Percentiles rank a stretch among this genome's conserved stretches.
Conservation (phyloP, 2,329 filamentous ascomycete genomes). For the Beauveria scarabaeidicola region DNA sequence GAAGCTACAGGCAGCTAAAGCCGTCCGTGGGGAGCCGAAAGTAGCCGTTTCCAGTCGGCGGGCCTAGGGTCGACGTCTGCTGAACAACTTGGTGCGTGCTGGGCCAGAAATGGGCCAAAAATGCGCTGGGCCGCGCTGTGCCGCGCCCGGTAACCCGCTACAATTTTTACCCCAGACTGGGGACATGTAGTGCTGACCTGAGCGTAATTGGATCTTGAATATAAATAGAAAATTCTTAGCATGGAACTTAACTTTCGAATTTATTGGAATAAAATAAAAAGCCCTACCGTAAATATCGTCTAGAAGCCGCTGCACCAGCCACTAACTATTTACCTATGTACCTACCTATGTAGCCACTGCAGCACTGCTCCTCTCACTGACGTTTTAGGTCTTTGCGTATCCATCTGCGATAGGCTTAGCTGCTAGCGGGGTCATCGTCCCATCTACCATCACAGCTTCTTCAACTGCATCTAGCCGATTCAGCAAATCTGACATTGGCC, state of each 20-base stretch:
- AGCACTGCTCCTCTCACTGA: neutral
- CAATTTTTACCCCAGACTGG: slow-evolving; percentile 4
- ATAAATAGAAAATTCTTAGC: too few relatives aligned
- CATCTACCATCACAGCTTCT: neutral
- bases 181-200: neutral
- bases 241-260: too few relatives aligned
- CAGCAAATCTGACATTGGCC: neutral
- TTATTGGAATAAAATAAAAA: too few relatives aligned
- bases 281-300: neutral
- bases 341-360: too few relatives aligned
- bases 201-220: too few relatives aligned
- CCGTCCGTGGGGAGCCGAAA: slow-evolving; percentile 26
- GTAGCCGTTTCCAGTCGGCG: slow-evolving; percentile 18
- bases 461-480: neutral
- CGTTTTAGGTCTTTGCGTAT: neutral
- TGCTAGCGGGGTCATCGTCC: slow-evolving; percentile 2
- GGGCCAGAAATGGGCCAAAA: neutral
- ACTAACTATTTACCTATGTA: neutral
- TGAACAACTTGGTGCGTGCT: neutral
- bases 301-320: neutral
- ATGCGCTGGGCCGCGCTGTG: slow-evolving; percentile 6
- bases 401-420: neutral
- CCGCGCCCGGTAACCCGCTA: neutral
- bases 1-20: slow-evolving; percentile 3
- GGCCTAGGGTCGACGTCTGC: neutral